These are phyloP conservation scores for Eutrema japonicum DNA, from an alignment of 345 rosid species.

Conservation along the genomic window DNA sequence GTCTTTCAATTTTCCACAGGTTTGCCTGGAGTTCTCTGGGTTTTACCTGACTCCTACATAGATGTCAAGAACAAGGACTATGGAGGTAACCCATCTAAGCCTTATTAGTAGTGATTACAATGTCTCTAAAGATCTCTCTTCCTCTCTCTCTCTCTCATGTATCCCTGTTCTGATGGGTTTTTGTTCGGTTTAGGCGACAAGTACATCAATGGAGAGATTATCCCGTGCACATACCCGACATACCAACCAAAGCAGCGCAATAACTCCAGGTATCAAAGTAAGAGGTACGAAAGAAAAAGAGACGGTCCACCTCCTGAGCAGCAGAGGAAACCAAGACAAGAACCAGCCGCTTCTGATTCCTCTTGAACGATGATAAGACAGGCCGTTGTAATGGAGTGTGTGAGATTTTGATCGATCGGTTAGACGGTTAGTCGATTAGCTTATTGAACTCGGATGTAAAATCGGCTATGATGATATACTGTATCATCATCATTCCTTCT, in stretches of 20 bases:
- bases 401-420: conserved; percentile 35
- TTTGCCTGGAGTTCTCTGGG: conserved; percentile 98
- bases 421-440: conserved; percentile 28
- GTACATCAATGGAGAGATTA: conserved; percentile 90
- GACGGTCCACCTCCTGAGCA: conserved; percentile 84
- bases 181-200: conserved; percentile 66
- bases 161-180: conserved; percentile 21
- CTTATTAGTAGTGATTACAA: not conserved
- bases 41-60: conserved; percentile 91
- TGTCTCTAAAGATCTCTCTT: not conserved
- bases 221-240: conserved; percentile 89
- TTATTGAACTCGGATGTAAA: conserved; percentile 18
- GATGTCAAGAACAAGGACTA: conserved; percentile 97
- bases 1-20: conserved; percentile 52
- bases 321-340: conserved; percentile 64
- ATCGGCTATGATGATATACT: conserved; percentile 15
- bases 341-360: conserved; percentile 55
- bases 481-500: conserved; percentile 11
- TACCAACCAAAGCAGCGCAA: conserved; percentile 85
- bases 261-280: conserved; percentile 60
- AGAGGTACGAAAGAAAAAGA: conserved; percentile 78
- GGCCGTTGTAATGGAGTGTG: not conserved
- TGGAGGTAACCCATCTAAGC: conserved; percentile 64
- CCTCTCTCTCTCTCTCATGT: not conserved
- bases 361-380: conserved; percentile 35